Evolutionary conservation across 2,329 filamentous ascomycete genomes (phyloP).

Genomic region (Botrytis squamosa): DNA sequence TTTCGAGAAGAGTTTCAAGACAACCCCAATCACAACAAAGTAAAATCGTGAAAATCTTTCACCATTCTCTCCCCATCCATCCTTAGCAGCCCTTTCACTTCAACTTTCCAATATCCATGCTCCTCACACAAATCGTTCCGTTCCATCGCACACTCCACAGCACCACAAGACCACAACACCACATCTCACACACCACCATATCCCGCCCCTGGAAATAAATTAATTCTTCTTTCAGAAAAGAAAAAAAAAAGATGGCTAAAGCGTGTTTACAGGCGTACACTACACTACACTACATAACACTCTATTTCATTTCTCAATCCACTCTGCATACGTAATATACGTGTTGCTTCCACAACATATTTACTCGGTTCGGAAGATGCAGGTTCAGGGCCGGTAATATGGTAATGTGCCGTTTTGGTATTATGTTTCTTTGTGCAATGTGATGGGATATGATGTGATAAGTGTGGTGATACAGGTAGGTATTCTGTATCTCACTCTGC

Average conservation of each 20-base stretch:
- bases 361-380: conserved; percentile 5
- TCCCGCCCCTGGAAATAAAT: background rate
- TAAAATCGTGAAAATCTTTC: background rate
- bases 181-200: background rate
- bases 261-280: conserved; percentile 14
- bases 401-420: background rate
- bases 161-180: background rate
- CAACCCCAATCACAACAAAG: background rate
- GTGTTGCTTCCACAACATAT: background rate
- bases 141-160: background rate
- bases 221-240: background rate
- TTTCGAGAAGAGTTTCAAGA: background rate
- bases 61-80: background rate
- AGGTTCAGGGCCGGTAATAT: conserved; percentile 11
- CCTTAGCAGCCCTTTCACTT: background rate
- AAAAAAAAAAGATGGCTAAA: conserved; percentile 17
- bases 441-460: background rate
- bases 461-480: background rate
- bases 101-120: background rate
- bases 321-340: background rate
- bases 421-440: background rate
- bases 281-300: conserved; percentile 4
- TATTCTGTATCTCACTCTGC: background rate
- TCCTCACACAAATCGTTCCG: background rate
- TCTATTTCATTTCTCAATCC: background rate